These are phyloP conservation scores for Epithele typhae DNA, from an alignment of 768 basidiomycete species.

Conservation along the genomic window DNA sequence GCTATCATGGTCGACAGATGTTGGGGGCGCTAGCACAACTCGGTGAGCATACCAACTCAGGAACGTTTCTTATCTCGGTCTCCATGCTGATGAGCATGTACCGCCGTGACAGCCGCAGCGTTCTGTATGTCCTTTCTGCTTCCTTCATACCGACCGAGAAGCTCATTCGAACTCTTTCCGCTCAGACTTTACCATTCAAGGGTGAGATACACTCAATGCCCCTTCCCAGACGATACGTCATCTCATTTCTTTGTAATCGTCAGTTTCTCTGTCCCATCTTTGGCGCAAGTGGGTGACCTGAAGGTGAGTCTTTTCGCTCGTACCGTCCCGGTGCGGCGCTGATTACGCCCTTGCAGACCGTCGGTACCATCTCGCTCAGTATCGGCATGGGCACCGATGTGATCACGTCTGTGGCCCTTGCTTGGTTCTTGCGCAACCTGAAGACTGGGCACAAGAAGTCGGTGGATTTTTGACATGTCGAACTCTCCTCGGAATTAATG, in stretches of 20 bases:
- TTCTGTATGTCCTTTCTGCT: not conserved
- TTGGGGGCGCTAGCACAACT: conserved; percentile 46
- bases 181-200: conserved; percentile 39
- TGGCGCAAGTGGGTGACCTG: conserved; percentile 42
- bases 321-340: no score
- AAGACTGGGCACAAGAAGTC: conserved; percentile 44
- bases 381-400: conserved; percentile 48
- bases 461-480: conserved; percentile 6
- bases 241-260: not conserved
- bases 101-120: conserved; percentile 3
- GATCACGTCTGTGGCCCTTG: conserved; percentile 46
- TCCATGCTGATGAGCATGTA: not conserved
- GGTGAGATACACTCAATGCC: conserved; percentile 29
- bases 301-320: conserved; percentile 18
- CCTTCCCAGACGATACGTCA: not conserved
- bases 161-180: not conserved
- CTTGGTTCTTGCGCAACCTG: conserved; percentile 50
- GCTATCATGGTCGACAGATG: conserved; percentile 31
- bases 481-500: no score
- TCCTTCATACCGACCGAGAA: no score
- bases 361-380: conserved; percentile 46
- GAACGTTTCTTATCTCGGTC: not conserved
- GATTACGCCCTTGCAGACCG: conserved; percentile 24
- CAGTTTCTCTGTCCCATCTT: conserved; percentile 22
- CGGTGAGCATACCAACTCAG: conserved; percentile 27